Conservation (phyloP, 257 asterid genomes). For the Plantago major region DNA sequence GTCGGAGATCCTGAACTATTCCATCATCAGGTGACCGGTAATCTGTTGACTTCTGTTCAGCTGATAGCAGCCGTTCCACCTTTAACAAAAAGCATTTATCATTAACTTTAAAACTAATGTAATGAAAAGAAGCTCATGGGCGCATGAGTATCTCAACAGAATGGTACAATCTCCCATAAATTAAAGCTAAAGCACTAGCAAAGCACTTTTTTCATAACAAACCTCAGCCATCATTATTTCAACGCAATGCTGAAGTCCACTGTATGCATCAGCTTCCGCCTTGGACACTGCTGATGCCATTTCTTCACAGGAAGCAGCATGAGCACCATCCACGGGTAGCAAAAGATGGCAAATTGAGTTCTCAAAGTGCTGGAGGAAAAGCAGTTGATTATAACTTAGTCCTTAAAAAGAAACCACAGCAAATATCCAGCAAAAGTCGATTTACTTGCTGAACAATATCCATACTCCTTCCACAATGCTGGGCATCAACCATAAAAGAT, state of each 20-base stretch:
- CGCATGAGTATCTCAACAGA: background rate
- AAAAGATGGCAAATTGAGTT: slow-evolving; percentile 89
- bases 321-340: slow-evolving; percentile 97
- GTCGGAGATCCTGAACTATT: slow-evolving; percentile 87
- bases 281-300: slow-evolving; percentile 95
- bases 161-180: background rate
- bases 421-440: slow-evolving; percentile 13
- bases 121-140: slow-evolving; percentile 8
- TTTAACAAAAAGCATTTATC: slow-evolving; percentile 28
- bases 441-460: slow-evolving; percentile 98
- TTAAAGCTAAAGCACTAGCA: background rate
- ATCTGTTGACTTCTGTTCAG: slow-evolving; percentile 91
- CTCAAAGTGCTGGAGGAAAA: slow-evolving; percentile 68
- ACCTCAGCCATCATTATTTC: slow-evolving; percentile 99
- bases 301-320: slow-evolving; percentile 97
- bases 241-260: slow-evolving; percentile 98
- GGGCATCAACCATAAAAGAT: slow-evolving; percentile 97
- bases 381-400: slow-evolving; percentile 15
- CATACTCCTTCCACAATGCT: slow-evolving; percentile 98
- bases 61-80: slow-evolving; percentile 92
- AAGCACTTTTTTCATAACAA: slow-evolving; percentile 27
- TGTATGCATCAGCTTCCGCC: slow-evolving; percentile 95
- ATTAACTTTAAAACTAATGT: slow-evolving; percentile 10
- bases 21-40: slow-evolving; percentile 93
- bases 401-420: slow-evolving; percentile 12